Conservation (phyloP, 345 rosid genomes). For the Sisymbrium irio region DNA sequence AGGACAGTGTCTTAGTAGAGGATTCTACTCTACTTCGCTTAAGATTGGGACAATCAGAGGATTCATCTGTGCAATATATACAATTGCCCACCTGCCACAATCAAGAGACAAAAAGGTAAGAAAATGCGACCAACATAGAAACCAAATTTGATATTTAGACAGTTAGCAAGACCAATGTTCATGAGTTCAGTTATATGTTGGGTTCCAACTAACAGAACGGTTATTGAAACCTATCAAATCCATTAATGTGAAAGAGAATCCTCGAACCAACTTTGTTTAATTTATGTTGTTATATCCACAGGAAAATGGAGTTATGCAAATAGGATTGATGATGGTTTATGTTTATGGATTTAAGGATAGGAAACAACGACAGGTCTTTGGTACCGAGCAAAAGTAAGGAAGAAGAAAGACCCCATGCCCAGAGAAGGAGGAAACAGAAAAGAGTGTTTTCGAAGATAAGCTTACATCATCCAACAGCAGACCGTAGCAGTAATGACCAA, state of each 20-base stretch:
- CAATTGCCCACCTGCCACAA: slow-evolving; percentile 90
- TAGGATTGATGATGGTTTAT: neutral
- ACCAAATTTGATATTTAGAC: neutral
- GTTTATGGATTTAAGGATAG: neutral
- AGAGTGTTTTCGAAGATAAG: slow-evolving; percentile 20
- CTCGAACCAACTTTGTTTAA: neutral
- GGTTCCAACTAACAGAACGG: neutral
- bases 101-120: slow-evolving; percentile 8
- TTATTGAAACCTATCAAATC: no score
- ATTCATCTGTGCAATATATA: slow-evolving; percentile 94
- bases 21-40: slow-evolving; percentile 67
- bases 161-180: neutral
- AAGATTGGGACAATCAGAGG: slow-evolving; percentile 95
- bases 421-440: neutral
- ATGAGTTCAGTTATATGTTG: neutral
- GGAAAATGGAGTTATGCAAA: neutral
- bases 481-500: slow-evolving; percentile 89
- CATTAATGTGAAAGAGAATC: no score
- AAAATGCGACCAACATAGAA: slow-evolving; percentile 2
- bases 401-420: neutral
- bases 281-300: neutral
- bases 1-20: slow-evolving; percentile 23
- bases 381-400: neutral
- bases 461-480: slow-evolving; percentile 98
- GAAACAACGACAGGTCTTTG: neutral